phyloP scores from a whole-genome alignment of 176 grass and related monocot genomes.

The Saccharum officinarum region DNA sequence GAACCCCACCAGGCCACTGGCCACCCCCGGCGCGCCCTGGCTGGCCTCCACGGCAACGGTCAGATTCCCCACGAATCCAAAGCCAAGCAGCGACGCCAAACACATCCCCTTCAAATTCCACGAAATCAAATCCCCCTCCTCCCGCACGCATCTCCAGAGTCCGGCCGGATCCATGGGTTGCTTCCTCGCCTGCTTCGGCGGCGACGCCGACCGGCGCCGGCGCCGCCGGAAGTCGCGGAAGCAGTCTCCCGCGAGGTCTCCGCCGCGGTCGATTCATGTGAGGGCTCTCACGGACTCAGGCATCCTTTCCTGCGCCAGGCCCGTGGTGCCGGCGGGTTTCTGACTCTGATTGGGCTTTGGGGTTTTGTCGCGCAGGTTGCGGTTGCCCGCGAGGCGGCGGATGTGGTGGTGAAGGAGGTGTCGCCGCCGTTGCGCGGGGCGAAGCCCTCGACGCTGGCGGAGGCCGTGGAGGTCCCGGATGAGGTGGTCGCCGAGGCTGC shows the following conservation, averaged over 20 bases:
- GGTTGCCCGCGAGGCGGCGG: not conserved
- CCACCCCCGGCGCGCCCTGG: not conserved
- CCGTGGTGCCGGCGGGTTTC: not conserved
- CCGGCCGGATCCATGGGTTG: slow-evolving; percentile 65
- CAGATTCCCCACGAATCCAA: slow-evolving; percentile 32
- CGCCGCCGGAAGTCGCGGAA: slow-evolving; percentile 15
- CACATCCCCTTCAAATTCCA: not conserved
- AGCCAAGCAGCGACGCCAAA: slow-evolving; percentile 4
- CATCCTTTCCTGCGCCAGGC: not conserved
- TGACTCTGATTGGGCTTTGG: not conserved
- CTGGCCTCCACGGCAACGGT: slow-evolving; percentile 34
- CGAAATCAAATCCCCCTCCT: not conserved
- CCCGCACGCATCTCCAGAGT: not conserved
- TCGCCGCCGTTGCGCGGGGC: slow-evolving; percentile 9
- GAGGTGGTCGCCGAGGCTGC: not conserved
- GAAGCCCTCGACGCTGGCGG: not conserved
- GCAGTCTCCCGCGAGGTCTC: slow-evolving; percentile 20
- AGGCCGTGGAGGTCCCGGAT: not conserved
- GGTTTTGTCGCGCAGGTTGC: slow-evolving; percentile 32
- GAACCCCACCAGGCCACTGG: not conserved
- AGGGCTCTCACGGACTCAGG: not conserved
- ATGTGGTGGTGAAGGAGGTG: slow-evolving; percentile 29
- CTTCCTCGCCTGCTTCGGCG: slow-evolving; percentile 89
- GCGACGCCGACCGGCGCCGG: slow-evolving; percentile 18
- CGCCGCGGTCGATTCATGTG: slow-evolving; percentile 35